These are phyloP conservation scores for Asterophora parasitica DNA, from an alignment of 768 basidiomycete species.

Conservation along the genomic window DNA sequence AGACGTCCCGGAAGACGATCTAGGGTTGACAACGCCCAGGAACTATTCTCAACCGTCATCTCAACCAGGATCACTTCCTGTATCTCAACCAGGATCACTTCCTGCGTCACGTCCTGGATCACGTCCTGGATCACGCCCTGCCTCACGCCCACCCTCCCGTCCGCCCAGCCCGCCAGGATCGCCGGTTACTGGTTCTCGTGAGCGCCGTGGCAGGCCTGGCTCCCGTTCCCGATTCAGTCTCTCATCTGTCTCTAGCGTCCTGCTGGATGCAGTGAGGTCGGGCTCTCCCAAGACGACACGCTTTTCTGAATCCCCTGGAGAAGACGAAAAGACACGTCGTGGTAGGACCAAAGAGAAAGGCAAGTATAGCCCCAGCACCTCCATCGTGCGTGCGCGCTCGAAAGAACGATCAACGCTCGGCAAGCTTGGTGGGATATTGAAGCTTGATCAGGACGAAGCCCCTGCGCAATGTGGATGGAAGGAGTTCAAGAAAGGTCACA, in stretches of 20 bases:
- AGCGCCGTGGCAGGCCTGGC: constrained; percentile 24
- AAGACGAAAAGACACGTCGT: constrained; percentile 19
- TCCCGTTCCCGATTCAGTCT: constrained; percentile 47
- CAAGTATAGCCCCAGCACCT: constrained; percentile 8
- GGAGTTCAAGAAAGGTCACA: constrained; percentile 80
- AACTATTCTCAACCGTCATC: constrained; percentile 5
- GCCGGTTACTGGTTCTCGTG: neutral
- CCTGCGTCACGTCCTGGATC: constrained; percentile 1
- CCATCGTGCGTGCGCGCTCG: constrained; percentile 14
- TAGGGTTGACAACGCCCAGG: constrained; percentile 13
- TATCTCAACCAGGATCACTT: constrained; percentile 5
- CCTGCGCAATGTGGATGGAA: constrained; percentile 63
- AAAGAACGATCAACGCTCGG: constrained; percentile 31
- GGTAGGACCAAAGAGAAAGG: constrained; percentile 34
- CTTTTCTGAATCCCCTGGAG: constrained; percentile 11
- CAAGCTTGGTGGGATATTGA: constrained; percentile 37
- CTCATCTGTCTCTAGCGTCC: constrained; percentile 43
- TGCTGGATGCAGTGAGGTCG: constrained; percentile 48
- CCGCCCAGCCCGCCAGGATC: constrained; percentile 9
- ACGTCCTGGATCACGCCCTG: constrained; percentile 4
- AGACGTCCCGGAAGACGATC: constrained; percentile 33
- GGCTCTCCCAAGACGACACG: constrained; percentile 30
- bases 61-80: constrained; percentile 1
- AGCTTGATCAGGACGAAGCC: constrained; percentile 32
- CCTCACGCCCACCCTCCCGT: constrained; percentile 8